Evolutionary conservation across 2,329 filamentous ascomycete genomes (phyloP).

Genomic region (Chaetomium olivaceum): DNA sequence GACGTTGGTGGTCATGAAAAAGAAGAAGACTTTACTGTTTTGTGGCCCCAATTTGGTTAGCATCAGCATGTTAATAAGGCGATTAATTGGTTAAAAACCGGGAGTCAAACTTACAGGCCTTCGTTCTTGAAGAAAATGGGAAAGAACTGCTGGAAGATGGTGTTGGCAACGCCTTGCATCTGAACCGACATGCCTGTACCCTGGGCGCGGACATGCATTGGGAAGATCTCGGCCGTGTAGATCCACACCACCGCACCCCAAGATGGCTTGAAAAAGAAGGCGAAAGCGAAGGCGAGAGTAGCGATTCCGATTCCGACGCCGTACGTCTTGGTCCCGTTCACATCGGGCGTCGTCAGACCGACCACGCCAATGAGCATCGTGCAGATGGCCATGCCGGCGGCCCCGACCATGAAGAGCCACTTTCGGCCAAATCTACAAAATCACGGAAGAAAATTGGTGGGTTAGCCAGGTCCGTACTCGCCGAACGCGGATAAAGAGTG

Average conservation of each 20-base stretch:
- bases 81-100: too few relatives aligned
- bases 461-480: not conserved
- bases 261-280: slow-evolving; percentile 5
- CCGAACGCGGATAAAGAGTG: not conserved
- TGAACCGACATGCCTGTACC: not conserved
- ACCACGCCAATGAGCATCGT: not conserved
- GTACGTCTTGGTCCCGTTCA: not conserved
- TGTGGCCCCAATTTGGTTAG: too few relatives aligned
- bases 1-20: slow-evolving; percentile 1
- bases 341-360: not conserved
- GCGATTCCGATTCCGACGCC: not conserved
- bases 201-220: not conserved
- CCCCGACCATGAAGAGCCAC: slow-evolving; percentile 3
- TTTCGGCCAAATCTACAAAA: not conserved
- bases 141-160: slow-evolving; percentile 15
- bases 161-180: slow-evolving; percentile 10
- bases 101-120: not conserved
- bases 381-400: slow-evolving; percentile 6
- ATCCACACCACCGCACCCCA: slow-evolving; percentile 4
- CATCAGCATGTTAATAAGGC: not conserved
- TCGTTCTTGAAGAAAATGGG: slow-evolving; percentile 3
- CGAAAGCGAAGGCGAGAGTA: not conserved
- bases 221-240: not conserved
- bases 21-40: slow-evolving; percentile 2
- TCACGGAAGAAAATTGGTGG: not conserved